These are phyloP conservation scores for Echria macrotheca DNA, from an alignment of 495 filamentous ascomycete genomes.

Conservation along the genomic window DNA sequence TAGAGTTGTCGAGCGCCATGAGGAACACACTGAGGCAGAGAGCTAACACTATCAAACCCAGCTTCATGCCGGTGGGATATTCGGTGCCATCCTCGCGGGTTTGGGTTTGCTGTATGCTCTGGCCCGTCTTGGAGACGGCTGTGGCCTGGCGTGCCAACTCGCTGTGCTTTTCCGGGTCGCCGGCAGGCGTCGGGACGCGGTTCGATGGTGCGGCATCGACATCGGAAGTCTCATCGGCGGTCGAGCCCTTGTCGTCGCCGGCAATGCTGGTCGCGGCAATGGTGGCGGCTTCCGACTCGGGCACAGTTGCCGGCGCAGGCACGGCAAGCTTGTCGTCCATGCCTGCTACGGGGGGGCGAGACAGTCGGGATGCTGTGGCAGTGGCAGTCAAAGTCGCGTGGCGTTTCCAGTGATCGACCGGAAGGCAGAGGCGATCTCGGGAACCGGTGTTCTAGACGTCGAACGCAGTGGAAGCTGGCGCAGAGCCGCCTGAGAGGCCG, in stretches of 20 bases:
- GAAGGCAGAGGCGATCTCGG: too few relatives aligned
- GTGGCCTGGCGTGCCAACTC: conserved; percentile 24
- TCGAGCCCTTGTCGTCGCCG: conserved; percentile 24
- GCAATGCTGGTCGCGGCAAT: conserved; percentile 26
- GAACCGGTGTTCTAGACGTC: too few relatives aligned
- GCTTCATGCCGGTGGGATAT: conserved; percentile 45
- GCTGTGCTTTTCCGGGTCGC: conserved; percentile 16
- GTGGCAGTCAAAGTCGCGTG: too few relatives aligned
- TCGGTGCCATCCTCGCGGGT: conserved; percentile 40
- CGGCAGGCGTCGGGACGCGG: background rate
- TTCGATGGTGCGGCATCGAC: conserved; percentile 10
- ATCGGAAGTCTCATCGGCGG: conserved; percentile 14
- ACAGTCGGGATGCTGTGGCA: too few relatives aligned
- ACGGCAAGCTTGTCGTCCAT: conserved; percentile 19
- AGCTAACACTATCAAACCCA: conserved; percentile 43
- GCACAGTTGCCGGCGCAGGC: background rate
- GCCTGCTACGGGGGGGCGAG: background rate
- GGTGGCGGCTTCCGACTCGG: conserved; percentile 27
- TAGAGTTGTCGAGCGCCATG: conserved; percentile 54
- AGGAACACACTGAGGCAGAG: conserved; percentile 52
- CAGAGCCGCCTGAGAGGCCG: too few relatives aligned
- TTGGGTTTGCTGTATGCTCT: conserved; percentile 13
- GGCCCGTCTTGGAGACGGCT: conserved; percentile 24
- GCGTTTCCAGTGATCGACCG: too few relatives aligned
- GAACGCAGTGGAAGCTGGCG: too few relatives aligned